Evolutionary conservation across 345 rosid species (phyloP), one percentile per base, ranked within the genome.

Genomic region (Citrus sp.): DNA sequence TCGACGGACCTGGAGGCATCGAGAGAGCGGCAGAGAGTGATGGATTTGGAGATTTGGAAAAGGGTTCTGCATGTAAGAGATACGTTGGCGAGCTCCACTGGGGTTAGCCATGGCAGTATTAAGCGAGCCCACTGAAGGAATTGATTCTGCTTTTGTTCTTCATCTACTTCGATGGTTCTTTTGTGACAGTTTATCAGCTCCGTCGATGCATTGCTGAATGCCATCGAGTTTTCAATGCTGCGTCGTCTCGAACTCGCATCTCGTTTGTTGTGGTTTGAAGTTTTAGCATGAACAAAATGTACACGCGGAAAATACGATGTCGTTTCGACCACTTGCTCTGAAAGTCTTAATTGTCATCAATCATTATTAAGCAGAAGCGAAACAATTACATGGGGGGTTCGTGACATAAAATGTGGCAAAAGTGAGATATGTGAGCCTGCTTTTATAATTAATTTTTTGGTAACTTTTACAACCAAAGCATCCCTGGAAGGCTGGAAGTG

Each of bases 1-100:
- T 94, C 99, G 12, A 87, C 70, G 69, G 87, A 90, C 32, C 92
- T 84, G 54, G 97, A 66, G 37, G 94, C 97, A 85, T 96, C 92
- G 28, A 83, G 83, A 49, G 92, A 87, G 46, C 97, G 95, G 28
- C 27, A 83, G 76, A 66, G 64, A 60, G 88, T 81, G 82, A 90
- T 34, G 74, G 88, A 73, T 73, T 78, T 84, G 72, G 92, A 81
- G 68, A 80, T 13, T 28, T 25, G 78, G 77, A 58, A 58, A 32
- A 91, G 88, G 82, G 87, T 4, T 82, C 86, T 90, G 90, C 92
- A 91, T 80, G 97, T 77, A 7, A 56, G 65, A 72, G 97, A 85
- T 71, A 83, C 67, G 60, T 66, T 22, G 68, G 95, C 92, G 13
- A 96, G 93, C 30, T 92, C 99, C 66, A 13, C 75, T 6, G 85